phyloP scores from a whole-genome alignment of 2,329 filamentous ascomycete genomes.

The Alternaria gansuensis region DNA sequence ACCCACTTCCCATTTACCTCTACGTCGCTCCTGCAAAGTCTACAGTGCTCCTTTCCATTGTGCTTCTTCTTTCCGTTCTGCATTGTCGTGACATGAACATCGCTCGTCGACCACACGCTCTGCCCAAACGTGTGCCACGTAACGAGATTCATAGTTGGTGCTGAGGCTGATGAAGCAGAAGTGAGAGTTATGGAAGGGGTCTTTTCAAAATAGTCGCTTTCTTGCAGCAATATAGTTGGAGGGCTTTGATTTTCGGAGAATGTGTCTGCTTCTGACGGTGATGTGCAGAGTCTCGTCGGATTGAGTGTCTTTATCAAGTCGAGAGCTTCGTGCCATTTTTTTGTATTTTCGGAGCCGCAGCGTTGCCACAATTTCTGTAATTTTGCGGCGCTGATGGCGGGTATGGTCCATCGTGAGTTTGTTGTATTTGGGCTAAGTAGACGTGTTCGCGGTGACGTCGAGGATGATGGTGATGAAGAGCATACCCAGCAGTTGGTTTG shows the following conservation, averaged over 20 bases:
- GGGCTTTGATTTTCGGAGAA: background rate
- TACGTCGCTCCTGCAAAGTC: background rate
- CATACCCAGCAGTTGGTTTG: constrained; percentile 7
- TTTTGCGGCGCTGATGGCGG: background rate
- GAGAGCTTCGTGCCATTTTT: background rate
- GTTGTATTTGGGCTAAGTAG: background rate
- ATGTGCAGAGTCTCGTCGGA: background rate
- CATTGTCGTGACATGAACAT: background rate
- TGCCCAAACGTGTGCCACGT: constrained; percentile 1
- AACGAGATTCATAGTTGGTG: background rate
- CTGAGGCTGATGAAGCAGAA: background rate
- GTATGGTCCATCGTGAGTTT: constrained; percentile 3
- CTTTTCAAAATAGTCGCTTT: background rate
- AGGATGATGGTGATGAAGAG: background rate
- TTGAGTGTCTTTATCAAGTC: background rate
- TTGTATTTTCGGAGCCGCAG: background rate
- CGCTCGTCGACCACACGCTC: background rate
- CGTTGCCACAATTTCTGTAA: background rate
- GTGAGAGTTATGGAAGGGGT: background rate
- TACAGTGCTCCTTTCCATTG: background rate
- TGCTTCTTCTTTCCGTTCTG: background rate
- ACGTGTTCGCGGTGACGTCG: background rate
- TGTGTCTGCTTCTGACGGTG: background rate
- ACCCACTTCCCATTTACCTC: background rate
- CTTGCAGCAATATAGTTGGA: background rate